Base-by-base conservation (phyloP, 805 yeast species). In the Saturnispora saitoi region DNA sequence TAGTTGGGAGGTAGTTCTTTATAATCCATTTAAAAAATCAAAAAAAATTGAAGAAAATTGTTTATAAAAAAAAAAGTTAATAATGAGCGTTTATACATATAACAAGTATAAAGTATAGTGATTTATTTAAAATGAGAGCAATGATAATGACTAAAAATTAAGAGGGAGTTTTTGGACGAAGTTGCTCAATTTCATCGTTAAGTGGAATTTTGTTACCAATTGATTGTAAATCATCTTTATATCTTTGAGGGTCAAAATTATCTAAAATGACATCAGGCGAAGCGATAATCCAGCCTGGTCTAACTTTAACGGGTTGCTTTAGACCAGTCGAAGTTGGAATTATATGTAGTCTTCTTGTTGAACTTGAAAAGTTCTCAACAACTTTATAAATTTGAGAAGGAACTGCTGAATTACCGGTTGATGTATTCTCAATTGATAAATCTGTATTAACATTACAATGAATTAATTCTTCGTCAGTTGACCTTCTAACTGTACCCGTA, bases 381-480 rank as follows among this genome's bases (percentile, higher is more conserved):
- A 90, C 82, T 56, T 72, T 73, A 66, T 90, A 90, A 41, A 90
- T 75, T 38, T 83, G 78, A 36, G 80, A 77, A 2, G 97, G 97
- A 1, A 81, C 83, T 5, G 80, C 72, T 7, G 72, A 66, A 43
- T 72, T 71, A 15, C 56, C 61, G 14, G 70, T 63, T 2, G 54
- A 50, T 30, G 58, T 61, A 58, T 71, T 70, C 59, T 88, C 95
- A 52, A 90, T 75, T 51, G 81, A 81, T 45, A 90, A 71, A 65
- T 90, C 97, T 0, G 96, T 89, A 59, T 90, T 95, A 36, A 90
- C 79, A 60, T 90, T 90, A 67, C 97, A 91, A 62, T 90, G 95
- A 52, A 90, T 89, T 51, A 90, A 70, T 63, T 86, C 89, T 12
- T 77, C 76, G 66, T 90, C 97, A 0, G 81, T 79, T 2, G 95